Evolutionary conservation across 2,329 filamentous ascomycete genomes (phyloP).

Genomic region (Purpureocillium takamizusanense): DNA sequence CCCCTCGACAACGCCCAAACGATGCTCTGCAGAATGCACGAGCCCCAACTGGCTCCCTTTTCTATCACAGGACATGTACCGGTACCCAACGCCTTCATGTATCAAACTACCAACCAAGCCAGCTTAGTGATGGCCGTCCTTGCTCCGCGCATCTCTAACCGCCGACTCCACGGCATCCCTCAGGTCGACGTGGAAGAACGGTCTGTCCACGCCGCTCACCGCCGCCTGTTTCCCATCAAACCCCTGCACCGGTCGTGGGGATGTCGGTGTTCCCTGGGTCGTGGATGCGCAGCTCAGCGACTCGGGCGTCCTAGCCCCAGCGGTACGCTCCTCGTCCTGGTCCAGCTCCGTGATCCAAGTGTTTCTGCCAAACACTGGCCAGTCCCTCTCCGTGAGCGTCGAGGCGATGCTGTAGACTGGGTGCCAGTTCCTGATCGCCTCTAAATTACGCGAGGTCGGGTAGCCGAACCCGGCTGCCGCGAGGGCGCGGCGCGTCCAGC

Average conservation of each 20-base stretch:
- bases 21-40: too few relatives aligned
- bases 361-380: background rate
- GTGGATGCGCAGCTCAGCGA: too few relatives aligned
- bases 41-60: too few relatives aligned
- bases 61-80: background rate
- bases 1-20: too few relatives aligned
- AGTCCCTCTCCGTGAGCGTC: conserved; percentile 10
- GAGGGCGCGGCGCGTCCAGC: conserved; percentile 49
- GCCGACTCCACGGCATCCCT: conserved; percentile 30
- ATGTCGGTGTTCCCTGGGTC: too few relatives aligned
- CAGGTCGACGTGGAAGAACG: conserved; percentile 39
- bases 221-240: conserved; percentile 10
- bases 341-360: background rate
- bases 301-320: conserved; percentile 1
- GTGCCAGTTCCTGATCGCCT: conserved; percentile 19
- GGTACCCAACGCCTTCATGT: background rate
- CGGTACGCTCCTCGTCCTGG: conserved; percentile 8
- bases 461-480: conserved; percentile 47
- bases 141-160: conserved; percentile 15
- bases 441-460: conserved; percentile 18
- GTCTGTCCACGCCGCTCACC: conserved; percentile 31
- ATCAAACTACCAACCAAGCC: background rate
- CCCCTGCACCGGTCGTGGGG: too few relatives aligned
- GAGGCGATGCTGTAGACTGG: conserved; percentile 23
- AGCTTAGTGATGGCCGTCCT: conserved; percentile 6